Percentiles rank a stretch among this genome's conserved stretches.
Evolutionary conservation across 129 eudicot species (phyloP).

Genomic region (Pittosporum tobira): DNA sequence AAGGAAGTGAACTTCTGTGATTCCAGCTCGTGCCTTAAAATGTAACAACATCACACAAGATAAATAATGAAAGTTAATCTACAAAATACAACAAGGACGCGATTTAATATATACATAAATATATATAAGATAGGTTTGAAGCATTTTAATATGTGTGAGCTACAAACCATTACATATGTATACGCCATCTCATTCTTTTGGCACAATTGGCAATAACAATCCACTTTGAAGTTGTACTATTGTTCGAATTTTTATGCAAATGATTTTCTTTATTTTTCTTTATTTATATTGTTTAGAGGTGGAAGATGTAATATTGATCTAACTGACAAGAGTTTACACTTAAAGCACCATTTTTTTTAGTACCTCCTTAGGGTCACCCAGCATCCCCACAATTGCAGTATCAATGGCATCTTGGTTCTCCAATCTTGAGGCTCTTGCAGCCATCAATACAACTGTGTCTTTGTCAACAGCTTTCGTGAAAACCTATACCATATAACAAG

Average conservation of each 20-base stretch:
- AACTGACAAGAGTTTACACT: background rate
- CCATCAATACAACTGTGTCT: conserved; percentile 56
- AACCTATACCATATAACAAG: conserved; percentile 22
- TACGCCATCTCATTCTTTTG: too few species aligned
- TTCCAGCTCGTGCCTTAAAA: conserved; percentile 77
- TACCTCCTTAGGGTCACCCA: conserved; percentile 62
- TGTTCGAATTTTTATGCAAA: too few species aligned
- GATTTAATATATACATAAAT: too few species aligned
- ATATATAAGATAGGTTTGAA: too few species aligned
- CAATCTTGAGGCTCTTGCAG: conserved; percentile 59
- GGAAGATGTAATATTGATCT: too few species aligned
- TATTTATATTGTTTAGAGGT: too few species aligned
- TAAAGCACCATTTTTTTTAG: background rate
- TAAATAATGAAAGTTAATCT: background rate
- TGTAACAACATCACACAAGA: background rate
- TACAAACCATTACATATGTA: too few species aligned
- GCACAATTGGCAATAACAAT: too few species aligned
- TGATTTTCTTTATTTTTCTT: too few species aligned
- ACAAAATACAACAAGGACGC: too few species aligned
- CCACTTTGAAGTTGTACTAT: too few species aligned
- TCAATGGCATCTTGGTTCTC: conserved; percentile 72
- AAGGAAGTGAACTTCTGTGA: conserved; percentile 75
- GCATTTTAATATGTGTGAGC: too few species aligned
- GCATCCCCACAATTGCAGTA: conserved; percentile 46
- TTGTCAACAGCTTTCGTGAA: conserved; percentile 46